phyloP scores from a whole-genome alignment of 768 basidiomycete species.

The Lyophyllum atratum region DNA sequence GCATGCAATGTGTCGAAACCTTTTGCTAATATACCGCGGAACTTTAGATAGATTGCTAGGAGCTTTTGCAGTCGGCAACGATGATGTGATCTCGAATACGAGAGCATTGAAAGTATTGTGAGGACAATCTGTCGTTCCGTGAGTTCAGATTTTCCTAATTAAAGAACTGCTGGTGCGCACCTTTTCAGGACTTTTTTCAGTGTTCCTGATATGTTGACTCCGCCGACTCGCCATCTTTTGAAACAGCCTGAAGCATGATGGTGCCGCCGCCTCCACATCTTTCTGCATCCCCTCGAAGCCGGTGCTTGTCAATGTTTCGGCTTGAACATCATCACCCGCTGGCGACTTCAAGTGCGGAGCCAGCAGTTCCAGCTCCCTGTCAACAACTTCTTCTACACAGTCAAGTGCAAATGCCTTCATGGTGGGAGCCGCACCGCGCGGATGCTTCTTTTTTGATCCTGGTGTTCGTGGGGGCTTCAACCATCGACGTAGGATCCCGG shows the following conservation, averaged over 20 bases:
- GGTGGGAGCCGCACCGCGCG: slow-evolving; percentile 16
- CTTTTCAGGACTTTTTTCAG: slow-evolving; percentile 21
- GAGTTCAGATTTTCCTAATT: not conserved
- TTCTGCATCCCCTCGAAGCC: slow-evolving; percentile 3
- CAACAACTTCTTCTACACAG: slow-evolving; percentile 1
- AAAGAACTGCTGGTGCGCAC: slow-evolving; percentile 11
- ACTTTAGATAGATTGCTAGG: slow-evolving; percentile 36
- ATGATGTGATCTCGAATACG: slow-evolving; percentile 29
- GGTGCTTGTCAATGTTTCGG: not conserved
- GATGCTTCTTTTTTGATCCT: slow-evolving; percentile 15
- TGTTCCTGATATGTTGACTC: not conserved
- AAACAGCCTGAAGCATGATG: slow-evolving; percentile 6
- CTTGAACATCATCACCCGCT: not conserved
- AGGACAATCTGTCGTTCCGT: not conserved
- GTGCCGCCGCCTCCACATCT: slow-evolving; percentile 16
- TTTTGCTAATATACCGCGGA: slow-evolving; percentile 36
- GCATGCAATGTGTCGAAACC: slow-evolving; percentile 38
- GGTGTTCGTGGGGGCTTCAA: slow-evolving; percentile 24
- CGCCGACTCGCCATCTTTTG: slow-evolving; percentile 13
- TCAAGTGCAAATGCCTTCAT: slow-evolving; percentile 24
- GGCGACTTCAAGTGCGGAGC: not conserved
- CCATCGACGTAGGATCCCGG: slow-evolving; percentile 27
- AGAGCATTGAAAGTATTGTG: slow-evolving; percentile 14
- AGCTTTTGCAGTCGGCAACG: slow-evolving; percentile 29
- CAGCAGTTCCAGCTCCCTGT: not conserved